A percentile compares a stretch with the other conserved stretches of the same genome.
Evolutionary conservation across 1,284 basidiomycete genomes (phyloP).

Genomic region (Apiotrichum sp.): DNA sequence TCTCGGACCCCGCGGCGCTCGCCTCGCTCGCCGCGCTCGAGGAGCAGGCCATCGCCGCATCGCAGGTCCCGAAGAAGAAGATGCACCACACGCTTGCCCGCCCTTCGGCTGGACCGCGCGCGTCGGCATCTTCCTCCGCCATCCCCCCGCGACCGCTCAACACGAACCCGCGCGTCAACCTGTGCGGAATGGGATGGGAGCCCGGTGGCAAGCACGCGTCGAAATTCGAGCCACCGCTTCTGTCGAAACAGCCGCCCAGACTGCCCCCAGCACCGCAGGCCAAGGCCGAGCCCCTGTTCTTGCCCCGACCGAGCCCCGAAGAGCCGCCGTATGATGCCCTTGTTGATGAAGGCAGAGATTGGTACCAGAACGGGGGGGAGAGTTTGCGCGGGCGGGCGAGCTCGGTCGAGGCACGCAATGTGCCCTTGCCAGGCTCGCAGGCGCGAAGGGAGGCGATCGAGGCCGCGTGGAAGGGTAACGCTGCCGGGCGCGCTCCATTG

Average conservation of each 20-base stretch:
- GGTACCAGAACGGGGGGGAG: neutral
- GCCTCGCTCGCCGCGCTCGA: conserved; percentile 26
- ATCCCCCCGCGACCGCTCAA: conserved; percentile 38
- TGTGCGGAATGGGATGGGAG: conserved; percentile 36
- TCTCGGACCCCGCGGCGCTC: conserved; percentile 29
- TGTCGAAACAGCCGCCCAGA: too few relatives aligned
- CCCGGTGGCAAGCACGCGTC: conserved; percentile 32
- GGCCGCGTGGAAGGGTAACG: neutral
- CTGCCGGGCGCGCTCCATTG: conserved; percentile 5
- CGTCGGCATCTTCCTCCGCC: too few relatives aligned
- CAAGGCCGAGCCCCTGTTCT: neutral
- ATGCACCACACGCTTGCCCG: conserved; percentile 25
- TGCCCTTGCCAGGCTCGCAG: conserved; percentile 9
- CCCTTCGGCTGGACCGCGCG: conserved; percentile 13
- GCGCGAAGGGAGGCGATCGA: conserved; percentile 12
- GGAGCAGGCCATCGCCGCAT: conserved; percentile 22
- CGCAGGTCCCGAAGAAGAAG: conserved; percentile 17
- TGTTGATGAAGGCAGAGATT: conserved; percentile 27
- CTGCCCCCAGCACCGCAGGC: too few relatives aligned
- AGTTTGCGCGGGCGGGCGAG: neutral
- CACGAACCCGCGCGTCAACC: conserved; percentile 28
- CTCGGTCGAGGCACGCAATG: neutral
- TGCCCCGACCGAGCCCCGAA: conserved; percentile 3
- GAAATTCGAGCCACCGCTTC: too few relatives aligned
- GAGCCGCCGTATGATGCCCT: conserved; percentile 21